These are phyloP conservation scores for Camelina laxa DNA, from an alignment of 345 rosid species.

Conservation along the genomic window DNA sequence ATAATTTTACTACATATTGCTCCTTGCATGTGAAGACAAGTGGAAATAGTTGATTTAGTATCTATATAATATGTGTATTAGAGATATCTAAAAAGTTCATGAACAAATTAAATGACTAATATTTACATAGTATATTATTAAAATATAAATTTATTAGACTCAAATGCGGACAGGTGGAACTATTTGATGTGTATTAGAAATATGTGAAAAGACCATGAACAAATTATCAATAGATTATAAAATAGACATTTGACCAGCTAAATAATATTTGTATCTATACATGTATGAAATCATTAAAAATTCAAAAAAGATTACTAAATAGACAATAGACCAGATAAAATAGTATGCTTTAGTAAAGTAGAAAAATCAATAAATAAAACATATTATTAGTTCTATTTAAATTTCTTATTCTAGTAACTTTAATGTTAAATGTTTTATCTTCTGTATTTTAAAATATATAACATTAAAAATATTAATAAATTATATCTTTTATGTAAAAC, in stretches of 20 bases:
- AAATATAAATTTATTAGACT: neutral
- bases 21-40: neutral
- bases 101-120: neutral
- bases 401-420: neutral
- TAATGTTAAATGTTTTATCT: neutral
- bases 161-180: slow-evolving; percentile 21
- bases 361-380: neutral
- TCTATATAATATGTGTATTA: neutral
- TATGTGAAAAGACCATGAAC: slow-evolving; percentile 9
- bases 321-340: slow-evolving; percentile 3
- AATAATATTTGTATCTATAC: neutral
- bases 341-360: neutral
- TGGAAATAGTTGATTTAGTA: slow-evolving; percentile 1
- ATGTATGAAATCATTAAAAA: neutral
- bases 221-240: slow-evolving; percentile 6
- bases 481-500: neutral
- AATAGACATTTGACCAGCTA: neutral
- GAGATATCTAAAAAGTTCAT: too few relatives aligned
- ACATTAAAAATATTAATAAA: neutral
- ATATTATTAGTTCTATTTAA: neutral
- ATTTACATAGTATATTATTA: neutral
- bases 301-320: neutral
- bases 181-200: neutral
- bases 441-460: neutral
- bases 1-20: neutral